phyloP scores from a whole-genome alignment of 2,329 filamentous ascomycete species.

The Paraphaeosphaeria minitans region DNA sequence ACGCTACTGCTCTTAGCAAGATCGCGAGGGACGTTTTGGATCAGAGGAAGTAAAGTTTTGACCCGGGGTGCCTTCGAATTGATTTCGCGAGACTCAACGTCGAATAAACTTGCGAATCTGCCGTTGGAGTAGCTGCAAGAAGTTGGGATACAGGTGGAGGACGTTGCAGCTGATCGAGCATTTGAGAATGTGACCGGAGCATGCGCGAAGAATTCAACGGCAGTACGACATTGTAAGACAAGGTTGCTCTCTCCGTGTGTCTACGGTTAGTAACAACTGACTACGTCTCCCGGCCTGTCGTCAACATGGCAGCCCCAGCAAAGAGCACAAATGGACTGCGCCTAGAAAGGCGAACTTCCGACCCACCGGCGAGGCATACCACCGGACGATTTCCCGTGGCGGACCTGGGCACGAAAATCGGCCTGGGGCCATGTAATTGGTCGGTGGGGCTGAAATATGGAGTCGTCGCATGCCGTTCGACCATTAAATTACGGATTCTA shows the following conservation, averaged over 20 bases:
- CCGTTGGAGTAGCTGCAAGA: not conserved
- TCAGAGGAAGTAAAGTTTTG: not conserved
- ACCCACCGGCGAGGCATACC: not conserved
- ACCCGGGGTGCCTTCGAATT: not conserved
- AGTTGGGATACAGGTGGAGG: not conserved
- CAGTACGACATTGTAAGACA: no score
- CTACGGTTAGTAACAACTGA: no score
- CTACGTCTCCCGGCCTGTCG: no score
- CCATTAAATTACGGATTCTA: not conserved
- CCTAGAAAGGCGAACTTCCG: no score
- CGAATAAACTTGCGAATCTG: not conserved
- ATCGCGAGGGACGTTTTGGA: not conserved
- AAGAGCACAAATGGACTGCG: not conserved
- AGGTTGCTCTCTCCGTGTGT: no score
- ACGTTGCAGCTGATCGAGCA: no score
- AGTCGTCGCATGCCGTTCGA: not conserved
- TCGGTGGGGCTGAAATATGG: not conserved
- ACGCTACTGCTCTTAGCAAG: not conserved
- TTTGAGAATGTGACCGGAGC: not conserved
- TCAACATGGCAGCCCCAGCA: not conserved
- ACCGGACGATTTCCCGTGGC: not conserved
- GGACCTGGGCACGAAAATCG: not conserved
- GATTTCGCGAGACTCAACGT: not conserved
- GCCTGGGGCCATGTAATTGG: not conserved
- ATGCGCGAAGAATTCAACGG: not conserved